Percentiles rank a stretch among this genome's conserved stretches.
phyloP scores from a whole-genome alignment of 768 basidiomycete genomes.

The Lactarius deliciosus region DNA sequence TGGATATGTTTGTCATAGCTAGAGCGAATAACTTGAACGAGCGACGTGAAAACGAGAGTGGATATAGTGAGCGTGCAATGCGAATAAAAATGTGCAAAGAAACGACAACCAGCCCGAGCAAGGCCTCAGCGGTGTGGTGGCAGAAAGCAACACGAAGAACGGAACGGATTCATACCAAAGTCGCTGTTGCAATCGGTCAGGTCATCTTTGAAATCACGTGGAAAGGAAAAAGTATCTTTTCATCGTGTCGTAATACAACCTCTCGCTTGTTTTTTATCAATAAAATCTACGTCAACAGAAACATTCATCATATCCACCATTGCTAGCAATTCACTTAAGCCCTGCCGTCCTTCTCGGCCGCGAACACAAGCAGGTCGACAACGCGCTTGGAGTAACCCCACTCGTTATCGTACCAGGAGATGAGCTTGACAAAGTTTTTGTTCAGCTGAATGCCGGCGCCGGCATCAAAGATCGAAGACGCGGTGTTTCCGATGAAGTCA shows the following conservation, averaged over 20 bases:
- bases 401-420: slow-evolving; percentile 95
- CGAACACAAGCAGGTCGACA: slow-evolving; percentile 81
- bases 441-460: slow-evolving; percentile 90
- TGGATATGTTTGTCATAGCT: slow-evolving; percentile 25
- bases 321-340: slow-evolving; percentile 17
- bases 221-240: neutral
- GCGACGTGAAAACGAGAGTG: slow-evolving; percentile 19
- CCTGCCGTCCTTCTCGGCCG: slow-evolving; percentile 66
- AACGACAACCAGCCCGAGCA: slow-evolving; percentile 13
- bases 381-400: slow-evolving; percentile 94
- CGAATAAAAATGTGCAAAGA: slow-evolving; percentile 7
- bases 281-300: slow-evolving; percentile 20
- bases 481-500: slow-evolving; percentile 79
- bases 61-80: slow-evolving; percentile 20
- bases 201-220: slow-evolving; percentile 21
- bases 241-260: slow-evolving; percentile 11
- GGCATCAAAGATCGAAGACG: slow-evolving; percentile 93
- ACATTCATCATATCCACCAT: neutral
- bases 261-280: slow-evolving; percentile 14
- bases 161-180: slow-evolving; percentile 21
- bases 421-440: slow-evolving; percentile 92
- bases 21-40: slow-evolving; percentile 19
- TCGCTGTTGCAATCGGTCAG: neutral
- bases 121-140: slow-evolving; percentile 20
- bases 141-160: slow-evolving; percentile 24